These are phyloP conservation scores for Neonectria sp. DNA, from an alignment of 2,329 filamentous ascomycete species.

Conservation along the genomic window DNA sequence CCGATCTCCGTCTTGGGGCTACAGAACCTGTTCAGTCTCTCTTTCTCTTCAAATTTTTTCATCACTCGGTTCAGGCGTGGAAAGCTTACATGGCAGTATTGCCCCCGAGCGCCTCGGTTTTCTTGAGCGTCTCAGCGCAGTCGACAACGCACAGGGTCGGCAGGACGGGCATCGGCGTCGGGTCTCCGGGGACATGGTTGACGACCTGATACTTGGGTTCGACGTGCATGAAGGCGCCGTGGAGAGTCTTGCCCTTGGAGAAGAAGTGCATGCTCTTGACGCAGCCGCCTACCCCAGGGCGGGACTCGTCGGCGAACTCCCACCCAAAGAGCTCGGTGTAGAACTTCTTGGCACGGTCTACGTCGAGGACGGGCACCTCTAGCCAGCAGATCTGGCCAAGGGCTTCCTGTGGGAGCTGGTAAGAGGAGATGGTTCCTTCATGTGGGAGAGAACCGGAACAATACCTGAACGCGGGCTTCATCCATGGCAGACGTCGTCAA, in stretches of 20 bases:
- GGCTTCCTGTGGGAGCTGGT: constrained; percentile 34
- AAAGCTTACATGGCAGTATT: constrained; percentile 54
- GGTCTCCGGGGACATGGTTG: constrained; percentile 45
- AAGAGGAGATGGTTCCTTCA: background rate
- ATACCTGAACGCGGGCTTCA: constrained; percentile 35
- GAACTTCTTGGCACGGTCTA: constrained; percentile 54
- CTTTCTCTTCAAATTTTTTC: background rate
- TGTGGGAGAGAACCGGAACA: background rate
- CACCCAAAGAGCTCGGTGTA: constrained; percentile 55
- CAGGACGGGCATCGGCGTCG: constrained; percentile 49
- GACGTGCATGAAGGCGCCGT: constrained; percentile 55
- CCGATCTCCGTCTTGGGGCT: constrained; percentile 56
- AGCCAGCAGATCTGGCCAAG: constrained; percentile 57
- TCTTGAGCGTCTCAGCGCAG: constrained; percentile 50
- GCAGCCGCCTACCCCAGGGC: constrained; percentile 39
- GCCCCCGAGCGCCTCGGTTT: constrained; percentile 50
- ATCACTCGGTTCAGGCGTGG: background rate
- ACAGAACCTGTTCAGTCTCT: constrained; percentile 7
- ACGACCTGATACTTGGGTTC: constrained; percentile 48
- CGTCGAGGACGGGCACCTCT: constrained; percentile 55
- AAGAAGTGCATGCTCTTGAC: constrained; percentile 54
- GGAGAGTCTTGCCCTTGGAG: constrained; percentile 49
- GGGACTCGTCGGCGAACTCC: constrained; percentile 46
- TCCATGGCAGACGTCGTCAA: constrained; percentile 20
- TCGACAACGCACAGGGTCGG: constrained; percentile 53